phyloP scores from a whole-genome alignment of 805 yeast species.

The Candida ponderosae region DNA sequence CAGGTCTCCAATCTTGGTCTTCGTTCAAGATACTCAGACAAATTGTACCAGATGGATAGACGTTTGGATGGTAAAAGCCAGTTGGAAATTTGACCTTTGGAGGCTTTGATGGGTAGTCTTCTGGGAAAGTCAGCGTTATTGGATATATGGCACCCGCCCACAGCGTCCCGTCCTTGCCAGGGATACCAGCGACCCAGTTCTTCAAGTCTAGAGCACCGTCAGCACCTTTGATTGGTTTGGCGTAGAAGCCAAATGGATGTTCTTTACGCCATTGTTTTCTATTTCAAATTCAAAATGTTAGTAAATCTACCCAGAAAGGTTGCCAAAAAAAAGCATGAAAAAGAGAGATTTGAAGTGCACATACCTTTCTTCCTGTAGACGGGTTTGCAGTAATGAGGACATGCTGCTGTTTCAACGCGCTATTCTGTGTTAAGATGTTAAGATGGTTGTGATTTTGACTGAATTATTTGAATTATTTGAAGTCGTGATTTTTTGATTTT shows the following conservation, averaged over 20 bases:
- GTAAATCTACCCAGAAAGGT: neutral
- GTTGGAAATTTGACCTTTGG: conserved; percentile 89
- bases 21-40: conserved; percentile 91
- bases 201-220: conserved; percentile 85
- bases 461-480: no score
- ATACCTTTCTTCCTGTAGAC: conserved; percentile 83
- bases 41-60: conserved; percentile 95
- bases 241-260: conserved; percentile 96
- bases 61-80: conserved; percentile 93
- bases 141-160: conserved; percentile 94
- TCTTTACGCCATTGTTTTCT: conserved; percentile 97
- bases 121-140: conserved; percentile 72
- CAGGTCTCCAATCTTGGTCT: conserved; percentile 97
- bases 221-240: conserved; percentile 72
- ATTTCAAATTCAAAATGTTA: neutral
- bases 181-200: conserved; percentile 91
- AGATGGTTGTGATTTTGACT: no score
- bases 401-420: no score
- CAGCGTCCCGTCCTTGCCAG: conserved; percentile 79
- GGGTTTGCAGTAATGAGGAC: conserved; percentile 25
- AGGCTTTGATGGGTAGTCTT: conserved; percentile 94
- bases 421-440: no score
- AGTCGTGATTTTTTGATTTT: no score
- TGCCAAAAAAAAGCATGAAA: neutral
- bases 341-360: conserved; percentile 13